Conservation (phyloP, 495 filamentous ascomycete species). For the Penicillium parvum region DNA sequence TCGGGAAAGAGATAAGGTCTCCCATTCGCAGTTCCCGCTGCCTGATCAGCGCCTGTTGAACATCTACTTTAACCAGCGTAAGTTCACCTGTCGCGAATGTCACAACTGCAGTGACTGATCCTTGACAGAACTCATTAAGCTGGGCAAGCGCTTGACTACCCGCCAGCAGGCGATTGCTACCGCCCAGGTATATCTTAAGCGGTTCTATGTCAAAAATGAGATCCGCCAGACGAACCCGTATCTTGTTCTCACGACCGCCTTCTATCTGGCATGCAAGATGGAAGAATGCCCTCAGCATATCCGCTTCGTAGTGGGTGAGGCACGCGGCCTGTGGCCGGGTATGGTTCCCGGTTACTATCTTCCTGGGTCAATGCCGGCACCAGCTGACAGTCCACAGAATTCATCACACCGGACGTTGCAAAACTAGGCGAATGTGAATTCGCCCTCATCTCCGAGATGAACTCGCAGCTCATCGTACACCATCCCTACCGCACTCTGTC, state of each 20-base stretch:
- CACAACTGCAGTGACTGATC: neutral
- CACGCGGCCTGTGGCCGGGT: constrained; percentile 83
- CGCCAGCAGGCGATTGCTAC: constrained; percentile 93
- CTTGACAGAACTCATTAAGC: constrained; percentile 65
- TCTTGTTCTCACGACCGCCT: constrained; percentile 80
- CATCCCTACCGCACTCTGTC: constrained; percentile 92
- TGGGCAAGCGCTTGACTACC: constrained; percentile 71
- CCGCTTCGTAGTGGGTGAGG: constrained; percentile 77
- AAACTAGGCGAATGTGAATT: constrained; percentile 97
- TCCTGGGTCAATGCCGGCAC: neutral
- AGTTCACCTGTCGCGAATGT: constrained; percentile 20
- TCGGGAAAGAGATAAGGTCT: constrained; percentile 63
- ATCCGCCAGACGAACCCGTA: constrained; percentile 93
- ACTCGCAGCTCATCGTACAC: constrained; percentile 88
- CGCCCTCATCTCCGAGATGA: constrained; percentile 90
- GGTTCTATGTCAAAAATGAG: constrained; percentile 89
- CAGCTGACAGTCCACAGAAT: constrained; percentile 49
- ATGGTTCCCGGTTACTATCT: constrained; percentile 16
- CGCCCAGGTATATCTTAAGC: constrained; percentile 87
- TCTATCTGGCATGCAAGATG: constrained; percentile 98
- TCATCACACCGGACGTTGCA: constrained; percentile 74
- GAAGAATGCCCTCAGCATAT: constrained; percentile 98
- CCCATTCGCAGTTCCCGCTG: constrained; percentile 73
- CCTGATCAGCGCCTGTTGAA: constrained; percentile 77
- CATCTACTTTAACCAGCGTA: constrained; percentile 90